Percentiles rank a stretch among this genome's conserved stretches.
These are phyloP conservation scores for Bacidia rubella DNA, from an alignment of 495 filamentous ascomycete species.

Conservation along the genomic window DNA sequence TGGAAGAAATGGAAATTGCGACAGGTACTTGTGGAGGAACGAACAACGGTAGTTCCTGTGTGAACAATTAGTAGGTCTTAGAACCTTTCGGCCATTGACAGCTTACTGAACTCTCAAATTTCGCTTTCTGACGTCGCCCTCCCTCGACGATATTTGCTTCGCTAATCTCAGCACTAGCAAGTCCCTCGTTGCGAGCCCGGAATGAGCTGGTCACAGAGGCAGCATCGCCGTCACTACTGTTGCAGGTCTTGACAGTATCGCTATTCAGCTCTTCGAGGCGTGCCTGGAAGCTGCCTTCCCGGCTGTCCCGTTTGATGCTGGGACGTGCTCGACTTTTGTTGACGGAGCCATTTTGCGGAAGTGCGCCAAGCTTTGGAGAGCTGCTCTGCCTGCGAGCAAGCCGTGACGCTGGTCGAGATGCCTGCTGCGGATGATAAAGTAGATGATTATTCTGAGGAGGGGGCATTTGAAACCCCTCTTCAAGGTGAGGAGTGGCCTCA, in stretches of 20 bases:
- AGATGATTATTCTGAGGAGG: constrained; percentile 36
- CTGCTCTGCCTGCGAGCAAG: constrained; percentile 62
- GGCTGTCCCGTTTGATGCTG: constrained; percentile 43
- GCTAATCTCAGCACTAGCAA: constrained; percentile 93
- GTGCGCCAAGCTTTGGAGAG: constrained; percentile 62
- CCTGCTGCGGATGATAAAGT: constrained; percentile 40
- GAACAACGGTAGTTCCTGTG: constrained; percentile 85
- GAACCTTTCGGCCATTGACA: constrained; percentile 12
- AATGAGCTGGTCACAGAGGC: constrained; percentile 57
- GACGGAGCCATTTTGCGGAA: constrained; percentile 65
- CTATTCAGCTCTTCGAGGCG: constrained; percentile 43
- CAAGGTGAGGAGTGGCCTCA: constrained; percentile 36
- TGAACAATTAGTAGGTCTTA: constrained; percentile 11
- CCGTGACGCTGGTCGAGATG: constrained; percentile 52
- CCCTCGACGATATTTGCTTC: constrained; percentile 96
- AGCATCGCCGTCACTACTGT: constrained; percentile 66
- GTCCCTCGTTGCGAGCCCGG: constrained; percentile 59
- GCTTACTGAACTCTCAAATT: constrained; percentile 95
- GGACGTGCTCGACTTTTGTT: constrained; percentile 57
- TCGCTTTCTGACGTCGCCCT: constrained; percentile 84
- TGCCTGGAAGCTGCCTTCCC: constrained; percentile 52
- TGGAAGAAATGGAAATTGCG: constrained; percentile 75
- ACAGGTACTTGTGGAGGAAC: constrained; percentile 86
- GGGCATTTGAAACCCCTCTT: constrained; percentile 45
- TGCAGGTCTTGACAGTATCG: constrained; percentile 57